Evolutionary conservation across 306 rosid genomes (phyloP).

Genomic region (Rosa lucieae): DNA sequence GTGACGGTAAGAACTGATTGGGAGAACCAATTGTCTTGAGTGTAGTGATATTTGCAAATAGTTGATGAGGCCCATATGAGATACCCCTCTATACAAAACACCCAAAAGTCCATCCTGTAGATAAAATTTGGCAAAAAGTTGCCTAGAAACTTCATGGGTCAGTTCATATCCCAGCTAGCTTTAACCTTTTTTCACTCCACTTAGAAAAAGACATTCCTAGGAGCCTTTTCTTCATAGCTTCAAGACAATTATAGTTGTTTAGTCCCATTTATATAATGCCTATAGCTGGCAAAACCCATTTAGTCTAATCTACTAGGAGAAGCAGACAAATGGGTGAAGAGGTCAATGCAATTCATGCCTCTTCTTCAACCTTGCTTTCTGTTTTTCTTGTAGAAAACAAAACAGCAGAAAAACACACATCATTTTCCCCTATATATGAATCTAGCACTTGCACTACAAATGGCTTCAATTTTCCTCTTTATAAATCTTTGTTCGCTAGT

Average conservation of each 20-base stretch:
- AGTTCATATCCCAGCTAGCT: constrained; percentile 16
- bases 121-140: constrained; percentile 13
- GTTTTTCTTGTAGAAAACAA: constrained; percentile 29
- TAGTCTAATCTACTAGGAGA: constrained; percentile 26
- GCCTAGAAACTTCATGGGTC: constrained; percentile 32
- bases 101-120: constrained; percentile 10
- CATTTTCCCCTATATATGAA: constrained; percentile 28
- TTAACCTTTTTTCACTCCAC: constrained; percentile 42
- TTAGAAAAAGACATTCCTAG: constrained; percentile 26
- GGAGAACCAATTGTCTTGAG: not conserved
- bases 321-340: constrained; percentile 43
- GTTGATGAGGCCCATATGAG: not conserved
- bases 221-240: constrained; percentile 19
- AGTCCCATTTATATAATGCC: constrained; percentile 29
- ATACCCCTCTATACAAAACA: constrained; percentile 7
- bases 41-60: not conserved
- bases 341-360: constrained; percentile 52
- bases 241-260: constrained; percentile 8
- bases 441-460: constrained; percentile 32
- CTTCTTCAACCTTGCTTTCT: constrained; percentile 22
- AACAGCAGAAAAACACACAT: constrained; percentile 21
- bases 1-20: constrained; percentile 8
- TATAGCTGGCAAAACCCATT: constrained; percentile 37
- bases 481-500: constrained; percentile 36
- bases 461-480: constrained; percentile 31